These are phyloP conservation scores for Pyrenochaeta sp. DNA, from an alignment of 2,329 filamentous ascomycete genomes.

Conservation along the genomic window DNA sequence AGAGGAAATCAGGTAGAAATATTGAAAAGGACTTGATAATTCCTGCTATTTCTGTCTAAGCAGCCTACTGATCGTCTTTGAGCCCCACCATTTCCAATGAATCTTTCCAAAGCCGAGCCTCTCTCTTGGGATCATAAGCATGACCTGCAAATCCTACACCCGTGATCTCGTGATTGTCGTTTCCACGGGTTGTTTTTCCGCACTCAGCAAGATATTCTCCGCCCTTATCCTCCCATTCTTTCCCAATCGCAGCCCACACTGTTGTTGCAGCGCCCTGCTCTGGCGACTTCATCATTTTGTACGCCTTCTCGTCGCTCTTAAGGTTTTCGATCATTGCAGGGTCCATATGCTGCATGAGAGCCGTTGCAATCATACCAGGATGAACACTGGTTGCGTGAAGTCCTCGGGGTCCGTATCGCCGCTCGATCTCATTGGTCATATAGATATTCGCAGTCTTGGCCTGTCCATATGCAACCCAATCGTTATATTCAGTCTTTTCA, in stretches of 20 bases:
- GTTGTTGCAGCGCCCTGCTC: constrained; percentile 52
- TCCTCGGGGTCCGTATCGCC: not conserved
- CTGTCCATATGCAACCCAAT: constrained; percentile 55
- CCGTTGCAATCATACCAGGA: constrained; percentile 20
- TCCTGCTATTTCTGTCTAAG: no score
- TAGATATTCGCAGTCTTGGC: constrained; percentile 63
- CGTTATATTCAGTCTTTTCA: constrained; percentile 31
- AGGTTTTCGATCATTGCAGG: not conserved
- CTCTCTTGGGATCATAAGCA: constrained; percentile 34
- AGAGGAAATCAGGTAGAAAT: no score
- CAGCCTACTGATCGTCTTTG: not conserved
- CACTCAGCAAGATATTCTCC: constrained; percentile 40
- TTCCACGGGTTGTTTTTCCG: constrained; percentile 15
- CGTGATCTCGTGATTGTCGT: constrained; percentile 1
- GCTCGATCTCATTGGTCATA: constrained; percentile 58
- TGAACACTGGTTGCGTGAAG: constrained; percentile 3
- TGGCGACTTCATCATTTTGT: not conserved
- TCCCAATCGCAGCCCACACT: constrained; percentile 44
- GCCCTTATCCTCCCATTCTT: constrained; percentile 45
- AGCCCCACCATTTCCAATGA: constrained; percentile 19
- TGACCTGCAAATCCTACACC: constrained; percentile 17
- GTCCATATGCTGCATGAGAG: not conserved
- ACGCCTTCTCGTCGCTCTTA: not conserved
- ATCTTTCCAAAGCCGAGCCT: constrained; percentile 41
- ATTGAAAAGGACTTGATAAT: no score